Conservation (phyloP, 2,329 filamentous ascomycete species). For the Diaporthe vexans region DNA sequence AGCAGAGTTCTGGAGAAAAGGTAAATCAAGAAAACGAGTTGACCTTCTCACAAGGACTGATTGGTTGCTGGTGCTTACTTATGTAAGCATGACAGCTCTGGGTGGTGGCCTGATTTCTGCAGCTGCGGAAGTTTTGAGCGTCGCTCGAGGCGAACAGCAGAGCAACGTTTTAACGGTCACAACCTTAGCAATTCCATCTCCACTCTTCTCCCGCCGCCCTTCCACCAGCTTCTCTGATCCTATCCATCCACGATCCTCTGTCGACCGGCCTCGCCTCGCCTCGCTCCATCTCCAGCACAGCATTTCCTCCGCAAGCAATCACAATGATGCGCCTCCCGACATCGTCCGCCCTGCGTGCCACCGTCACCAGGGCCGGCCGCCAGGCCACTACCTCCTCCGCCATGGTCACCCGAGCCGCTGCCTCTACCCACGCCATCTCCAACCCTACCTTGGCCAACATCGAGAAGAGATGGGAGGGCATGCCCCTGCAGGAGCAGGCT, state of each 20-base stretch:
- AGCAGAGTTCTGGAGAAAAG: background rate
- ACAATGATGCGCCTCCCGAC: slow-evolving; percentile 70
- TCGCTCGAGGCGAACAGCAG: slow-evolving; percentile 7
- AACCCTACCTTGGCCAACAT: slow-evolving; percentile 98
- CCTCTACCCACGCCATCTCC: slow-evolving; percentile 91
- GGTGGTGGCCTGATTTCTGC: slow-evolving; percentile 32
- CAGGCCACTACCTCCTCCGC: slow-evolving; percentile 54
- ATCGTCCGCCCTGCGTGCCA: slow-evolving; percentile 65
- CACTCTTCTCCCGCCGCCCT: slow-evolving; percentile 39
- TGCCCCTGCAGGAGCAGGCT: slow-evolving; percentile 99
- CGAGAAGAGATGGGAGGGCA: slow-evolving; percentile 98
- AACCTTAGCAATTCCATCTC: slow-evolving; percentile 40
- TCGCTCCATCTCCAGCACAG: slow-evolving; percentile 37
- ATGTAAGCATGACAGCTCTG: slow-evolving; percentile 23
- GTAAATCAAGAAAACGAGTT: slow-evolving; percentile 11
- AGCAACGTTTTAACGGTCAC: slow-evolving; percentile 40
- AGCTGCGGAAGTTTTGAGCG: background rate
- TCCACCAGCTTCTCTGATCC: slow-evolving; percentile 18
- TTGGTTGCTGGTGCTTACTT: slow-evolving; percentile 13
- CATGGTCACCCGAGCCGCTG: slow-evolving; percentile 62
- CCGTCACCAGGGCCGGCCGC: slow-evolving; percentile 55
- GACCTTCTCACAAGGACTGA: slow-evolving; percentile 34
- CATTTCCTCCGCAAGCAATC: slow-evolving; percentile 36
- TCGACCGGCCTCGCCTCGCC: slow-evolving; percentile 43
- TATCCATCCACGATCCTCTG: slow-evolving; percentile 35